These are phyloP conservation scores for Verbascum thapsus DNA, from an alignment of 257 asterid genomes.

Conservation along the genomic window DNA sequence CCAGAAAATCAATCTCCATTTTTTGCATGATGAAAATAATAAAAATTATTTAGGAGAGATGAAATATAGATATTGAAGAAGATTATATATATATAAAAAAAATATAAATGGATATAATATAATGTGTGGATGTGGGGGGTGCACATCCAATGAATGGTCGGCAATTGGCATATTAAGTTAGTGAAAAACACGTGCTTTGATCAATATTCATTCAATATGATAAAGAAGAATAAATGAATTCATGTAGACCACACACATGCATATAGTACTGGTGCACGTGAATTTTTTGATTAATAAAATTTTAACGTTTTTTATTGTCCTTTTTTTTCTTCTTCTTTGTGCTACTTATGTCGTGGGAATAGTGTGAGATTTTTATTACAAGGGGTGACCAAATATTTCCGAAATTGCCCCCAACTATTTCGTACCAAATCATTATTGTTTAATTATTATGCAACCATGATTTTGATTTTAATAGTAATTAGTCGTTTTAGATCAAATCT, in stretches of 20 bases:
- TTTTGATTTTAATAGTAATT: too few species aligned
- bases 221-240: conserved; percentile 12
- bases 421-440: too few species aligned
- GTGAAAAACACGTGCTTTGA: conserved; percentile 51
- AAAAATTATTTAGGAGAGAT: too few species aligned
- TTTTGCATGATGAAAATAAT: background rate
- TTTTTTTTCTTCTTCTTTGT: background rate
- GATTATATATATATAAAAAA: too few species aligned
- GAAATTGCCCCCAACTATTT: too few species aligned
- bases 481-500: too few species aligned
- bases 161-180: conserved; percentile 28
- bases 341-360: too few species aligned
- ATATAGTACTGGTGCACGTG: conserved; percentile 30
- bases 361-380: too few species aligned
- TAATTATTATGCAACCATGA: too few species aligned
- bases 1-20: conserved; percentile 57
- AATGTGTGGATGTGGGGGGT: conserved; percentile 2
- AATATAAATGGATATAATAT: conserved; percentile 27
- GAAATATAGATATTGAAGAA: too few species aligned
- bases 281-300: conserved; percentile 11
- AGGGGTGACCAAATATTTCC: too few species aligned
- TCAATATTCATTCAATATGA: conserved; percentile 17
- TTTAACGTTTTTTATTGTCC: background rate
- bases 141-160: conserved; percentile 40
- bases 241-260: conserved; percentile 20